Conservation (phyloP, 768 basidiomycete species). For the Amanita brunnescens region DNA sequence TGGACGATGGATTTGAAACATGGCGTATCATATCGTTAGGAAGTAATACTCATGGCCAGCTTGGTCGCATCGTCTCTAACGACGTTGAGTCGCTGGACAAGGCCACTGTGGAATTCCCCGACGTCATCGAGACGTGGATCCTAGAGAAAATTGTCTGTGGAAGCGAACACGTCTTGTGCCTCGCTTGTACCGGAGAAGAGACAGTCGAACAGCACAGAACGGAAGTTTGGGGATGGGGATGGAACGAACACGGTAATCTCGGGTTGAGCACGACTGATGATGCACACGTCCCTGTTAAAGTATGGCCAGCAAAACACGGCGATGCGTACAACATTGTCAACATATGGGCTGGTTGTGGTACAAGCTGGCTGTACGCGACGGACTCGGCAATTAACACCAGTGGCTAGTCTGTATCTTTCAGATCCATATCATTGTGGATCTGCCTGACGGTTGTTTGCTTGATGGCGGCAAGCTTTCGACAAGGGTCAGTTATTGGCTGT, state of each 20-base stretch:
- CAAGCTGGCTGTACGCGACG: conserved; percentile 35
- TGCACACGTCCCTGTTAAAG: conserved; percentile 33
- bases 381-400: neutral
- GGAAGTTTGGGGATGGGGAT: conserved; percentile 85
- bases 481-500: conserved; percentile 8
- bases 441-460: conserved; percentile 64
- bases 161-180: conserved; percentile 73
- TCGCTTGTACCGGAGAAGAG: conserved; percentile 13
- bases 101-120: conserved; percentile 16
- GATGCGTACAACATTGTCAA: conserved; percentile 12
- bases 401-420: conserved; percentile 46
- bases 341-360: conserved; percentile 37
- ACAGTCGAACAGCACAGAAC: conserved; percentile 5
- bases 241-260: conserved; percentile 98
- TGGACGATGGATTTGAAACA: conserved; percentile 12
- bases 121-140: conserved; percentile 11
- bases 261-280: conserved; percentile 58
- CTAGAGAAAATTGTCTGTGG: conserved; percentile 49
- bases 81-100: conserved; percentile 5
- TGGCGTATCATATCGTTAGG: conserved; percentile 33
- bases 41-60: conserved; percentile 59
- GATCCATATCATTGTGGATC: conserved; percentile 63
- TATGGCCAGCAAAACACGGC: conserved; percentile 37
- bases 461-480: conserved; percentile 58
- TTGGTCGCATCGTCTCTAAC: conserved; percentile 32